Evolutionary conservation across 2,329 filamentous ascomycete species (phyloP).

Genomic region (Lasiodiplodia sp.): DNA sequence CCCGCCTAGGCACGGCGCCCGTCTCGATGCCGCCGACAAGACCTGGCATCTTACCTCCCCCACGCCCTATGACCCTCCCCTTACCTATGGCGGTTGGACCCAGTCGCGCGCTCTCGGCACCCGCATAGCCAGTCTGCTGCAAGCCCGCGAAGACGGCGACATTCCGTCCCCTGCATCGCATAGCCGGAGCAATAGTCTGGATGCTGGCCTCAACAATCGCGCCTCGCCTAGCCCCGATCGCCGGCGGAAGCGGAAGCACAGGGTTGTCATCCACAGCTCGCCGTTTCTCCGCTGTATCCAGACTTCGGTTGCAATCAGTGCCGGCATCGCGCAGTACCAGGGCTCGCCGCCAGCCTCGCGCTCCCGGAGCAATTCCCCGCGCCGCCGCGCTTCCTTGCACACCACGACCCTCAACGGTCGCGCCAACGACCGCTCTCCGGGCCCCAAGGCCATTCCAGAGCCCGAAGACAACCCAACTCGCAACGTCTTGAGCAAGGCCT

Average conservation of each 20-base stretch:
- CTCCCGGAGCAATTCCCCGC: conserved; percentile 34
- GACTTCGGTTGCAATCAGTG: conserved; percentile 85
- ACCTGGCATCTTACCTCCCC: conserved; percentile 93
- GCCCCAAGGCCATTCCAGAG: conserved; percentile 43
- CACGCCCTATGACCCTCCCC: conserved; percentile 91
- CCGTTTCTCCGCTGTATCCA: conserved; percentile 93
- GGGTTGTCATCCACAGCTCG: conserved; percentile 88
- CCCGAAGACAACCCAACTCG: conserved; percentile 48
- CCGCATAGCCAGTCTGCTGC: conserved; percentile 78
- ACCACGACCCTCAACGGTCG: conserved; percentile 27
- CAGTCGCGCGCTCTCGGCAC: conserved; percentile 83
- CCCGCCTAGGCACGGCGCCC: conserved; percentile 77
- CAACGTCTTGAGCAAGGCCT: conserved; percentile 42
- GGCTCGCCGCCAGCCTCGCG: conserved; percentile 39
- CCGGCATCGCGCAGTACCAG: conserved; percentile 77
- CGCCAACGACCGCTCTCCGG: conserved; percentile 36
- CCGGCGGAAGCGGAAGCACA: conserved; percentile 67
- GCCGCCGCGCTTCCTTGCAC: conserved; percentile 22
- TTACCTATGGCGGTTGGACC: conserved; percentile 93
- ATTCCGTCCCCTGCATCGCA: conserved; percentile 39
- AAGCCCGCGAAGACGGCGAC: conserved; percentile 57
- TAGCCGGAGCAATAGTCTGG: conserved; percentile 33
- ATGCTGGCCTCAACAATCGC: conserved; percentile 16
- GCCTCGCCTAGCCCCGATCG: neutral
- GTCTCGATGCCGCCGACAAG: conserved; percentile 92